These are phyloP conservation scores for Trametopsis cervina DNA, from an alignment of 768 basidiomycete genomes.

Conservation along the genomic window DNA sequence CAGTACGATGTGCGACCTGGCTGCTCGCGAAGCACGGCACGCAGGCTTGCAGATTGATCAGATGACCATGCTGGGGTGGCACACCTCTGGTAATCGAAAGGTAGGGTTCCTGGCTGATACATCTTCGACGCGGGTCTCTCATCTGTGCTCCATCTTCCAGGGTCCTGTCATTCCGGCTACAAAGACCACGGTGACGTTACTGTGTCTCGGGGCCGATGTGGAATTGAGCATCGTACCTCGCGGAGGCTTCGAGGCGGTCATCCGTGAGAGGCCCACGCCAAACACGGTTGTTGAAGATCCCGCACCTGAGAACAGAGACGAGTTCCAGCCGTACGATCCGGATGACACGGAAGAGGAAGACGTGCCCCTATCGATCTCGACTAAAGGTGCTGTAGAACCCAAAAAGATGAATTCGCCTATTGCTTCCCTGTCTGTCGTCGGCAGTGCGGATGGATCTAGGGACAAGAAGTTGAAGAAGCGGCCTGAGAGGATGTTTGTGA, in stretches of 20 bases:
- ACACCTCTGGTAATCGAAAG: conserved; percentile 5
- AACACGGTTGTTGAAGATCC: neutral
- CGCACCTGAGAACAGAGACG: conserved; percentile 2
- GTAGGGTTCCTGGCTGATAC: neutral
- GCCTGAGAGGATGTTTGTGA: conserved; percentile 18
- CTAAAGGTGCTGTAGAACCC: too few relatives aligned
- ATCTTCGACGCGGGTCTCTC: too few relatives aligned
- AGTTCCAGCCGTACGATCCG: neutral
- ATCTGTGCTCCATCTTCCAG: too few relatives aligned
- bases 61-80: conserved; percentile 10
- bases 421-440: neutral
- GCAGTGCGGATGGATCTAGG: neutral
- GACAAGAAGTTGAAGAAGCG: conserved; percentile 1
- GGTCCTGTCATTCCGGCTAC: neutral
- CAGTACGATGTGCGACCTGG: conserved; percentile 1
- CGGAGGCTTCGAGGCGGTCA: neutral
- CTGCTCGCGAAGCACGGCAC: neutral
- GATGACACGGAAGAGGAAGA: neutral
- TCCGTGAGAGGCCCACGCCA: neutral
- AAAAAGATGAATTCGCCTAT: neutral
- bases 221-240: conserved; percentile 6
- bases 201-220: conserved; percentile 12
- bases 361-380: neutral
- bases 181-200: neutral
- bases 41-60: conserved; percentile 1